These are phyloP conservation scores for bread wheat (Triticum aestivum) DNA, from an alignment of 176 grass and related monocot genomes.

Conservation along the genomic window IWGSC_CS_RefSeq_v2.1 NC_057802.1:593565930-593566429, in stretches of 20 bases:
- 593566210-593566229: neutral
- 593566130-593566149: slow-evolving; percentile 63
- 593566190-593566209: too few species aligned
- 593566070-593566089: slow-evolving; percentile 72
- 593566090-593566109: slow-evolving; percentile 81
- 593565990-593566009: neutral
- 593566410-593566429: slow-evolving; percentile 81
- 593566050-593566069: slow-evolving; percentile 21
- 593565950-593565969: neutral
- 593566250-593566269: neutral
- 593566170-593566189: slow-evolving; percentile 75
- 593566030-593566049: neutral
- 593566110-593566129: slow-evolving; percentile 91
- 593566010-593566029: neutral
- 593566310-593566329: neutral
- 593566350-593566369: neutral
- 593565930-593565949: neutral
- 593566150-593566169: slow-evolving; percentile 68
- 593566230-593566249: neutral
- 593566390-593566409: slow-evolving; percentile 84
- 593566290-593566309: neutral
- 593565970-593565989: neutral
- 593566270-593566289: neutral
- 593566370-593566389: neutral
- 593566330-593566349: neutral